Percentiles rank a stretch among this genome's conserved stretches.
phyloP scores from a whole-genome alignment of 2,329 filamentous ascomycete genomes.

The Corynespora cassiicola region DNA sequence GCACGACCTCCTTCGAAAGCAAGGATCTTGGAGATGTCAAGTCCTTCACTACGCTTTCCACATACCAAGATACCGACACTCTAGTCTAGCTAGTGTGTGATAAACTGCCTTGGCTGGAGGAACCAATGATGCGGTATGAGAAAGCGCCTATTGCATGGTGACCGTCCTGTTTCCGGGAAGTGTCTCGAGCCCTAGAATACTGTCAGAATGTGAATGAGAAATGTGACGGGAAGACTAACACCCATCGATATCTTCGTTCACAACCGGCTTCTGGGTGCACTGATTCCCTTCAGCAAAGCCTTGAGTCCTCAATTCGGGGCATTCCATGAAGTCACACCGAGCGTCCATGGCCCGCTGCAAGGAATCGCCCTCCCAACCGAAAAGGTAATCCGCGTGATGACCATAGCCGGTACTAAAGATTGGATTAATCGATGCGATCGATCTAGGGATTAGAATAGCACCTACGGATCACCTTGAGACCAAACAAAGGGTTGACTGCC shows the following conservation, averaged over 20 bases:
- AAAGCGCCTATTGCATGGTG: no score
- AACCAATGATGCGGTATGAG: no score
- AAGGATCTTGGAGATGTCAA: no score
- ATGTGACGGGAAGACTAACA: slow-evolving; percentile 28
- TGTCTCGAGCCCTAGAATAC: no score
- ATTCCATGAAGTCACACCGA: slow-evolving; percentile 40
- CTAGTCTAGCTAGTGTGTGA: no score
- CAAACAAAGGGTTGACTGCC: slow-evolving; percentile 40
- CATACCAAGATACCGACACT: no score
- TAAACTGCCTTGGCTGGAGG: no score
- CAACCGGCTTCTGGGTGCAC: slow-evolving; percentile 18
- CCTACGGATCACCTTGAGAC: slow-evolving; percentile 42
- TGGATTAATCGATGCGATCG: neutral
- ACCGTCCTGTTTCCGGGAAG: no score
- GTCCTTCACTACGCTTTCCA: no score
- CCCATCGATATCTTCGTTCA: slow-evolving; percentile 29
- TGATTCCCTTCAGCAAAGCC: slow-evolving; percentile 38
- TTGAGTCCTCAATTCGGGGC: slow-evolving; percentile 54
- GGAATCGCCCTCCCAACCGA: slow-evolving; percentile 24
- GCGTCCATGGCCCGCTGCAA: slow-evolving; percentile 24
- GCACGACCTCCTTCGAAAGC: no score
- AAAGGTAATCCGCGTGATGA: slow-evolving; percentile 33
- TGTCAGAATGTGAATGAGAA: no score
- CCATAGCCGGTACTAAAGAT: slow-evolving; percentile 19
- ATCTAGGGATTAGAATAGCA: neutral